These are phyloP conservation scores for Apiospora arundinis DNA, from an alignment of 2,329 filamentous ascomycete species.

Conservation along the genomic window DNA sequence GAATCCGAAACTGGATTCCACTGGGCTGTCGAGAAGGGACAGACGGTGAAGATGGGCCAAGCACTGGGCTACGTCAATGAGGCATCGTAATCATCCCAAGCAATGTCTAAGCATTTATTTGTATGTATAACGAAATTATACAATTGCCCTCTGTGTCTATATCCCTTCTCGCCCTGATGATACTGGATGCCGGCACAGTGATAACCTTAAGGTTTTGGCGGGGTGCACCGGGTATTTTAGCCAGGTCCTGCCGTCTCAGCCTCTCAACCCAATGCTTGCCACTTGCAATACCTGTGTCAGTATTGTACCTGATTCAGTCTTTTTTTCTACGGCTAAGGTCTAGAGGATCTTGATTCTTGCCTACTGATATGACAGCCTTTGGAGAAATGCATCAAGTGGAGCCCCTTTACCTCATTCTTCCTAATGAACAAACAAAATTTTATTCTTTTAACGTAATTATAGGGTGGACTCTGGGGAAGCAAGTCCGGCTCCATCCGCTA, in stretches of 20 bases:
- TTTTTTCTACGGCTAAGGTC: not conserved
- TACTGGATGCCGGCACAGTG: not conserved
- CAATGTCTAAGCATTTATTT: not conserved
- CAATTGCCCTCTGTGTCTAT: slow-evolving; percentile 2
- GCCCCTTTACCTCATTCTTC: slow-evolving; percentile 11
- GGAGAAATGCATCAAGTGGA: slow-evolving; percentile 16
- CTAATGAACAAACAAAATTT: slow-evolving; percentile 15
- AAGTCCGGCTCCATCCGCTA: slow-evolving; percentile 20
- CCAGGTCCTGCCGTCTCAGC: not conserved
- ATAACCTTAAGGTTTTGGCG: slow-evolving; percentile 8
- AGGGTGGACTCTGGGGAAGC: slow-evolving; percentile 20
- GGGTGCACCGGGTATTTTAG: not conserved
- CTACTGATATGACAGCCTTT: not conserved
- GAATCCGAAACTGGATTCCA: slow-evolving; percentile 73
- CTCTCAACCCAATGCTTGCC: not conserved
- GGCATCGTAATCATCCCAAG: slow-evolving; percentile 25
- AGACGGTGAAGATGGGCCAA: slow-evolving; percentile 88
- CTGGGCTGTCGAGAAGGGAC: slow-evolving; percentile 87
- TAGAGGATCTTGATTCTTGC: not conserved
- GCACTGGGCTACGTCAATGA: slow-evolving; percentile 76
- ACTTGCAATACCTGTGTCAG: not conserved
- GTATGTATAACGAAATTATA: not conserved
- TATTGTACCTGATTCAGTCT: not conserved
- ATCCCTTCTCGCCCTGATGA: not conserved
- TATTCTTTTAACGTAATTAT: slow-evolving; percentile 23